phyloP scores from a whole-genome alignment of 225 moss, liverwort and hornwort genomes.

The Ulota crispa region DNA sequence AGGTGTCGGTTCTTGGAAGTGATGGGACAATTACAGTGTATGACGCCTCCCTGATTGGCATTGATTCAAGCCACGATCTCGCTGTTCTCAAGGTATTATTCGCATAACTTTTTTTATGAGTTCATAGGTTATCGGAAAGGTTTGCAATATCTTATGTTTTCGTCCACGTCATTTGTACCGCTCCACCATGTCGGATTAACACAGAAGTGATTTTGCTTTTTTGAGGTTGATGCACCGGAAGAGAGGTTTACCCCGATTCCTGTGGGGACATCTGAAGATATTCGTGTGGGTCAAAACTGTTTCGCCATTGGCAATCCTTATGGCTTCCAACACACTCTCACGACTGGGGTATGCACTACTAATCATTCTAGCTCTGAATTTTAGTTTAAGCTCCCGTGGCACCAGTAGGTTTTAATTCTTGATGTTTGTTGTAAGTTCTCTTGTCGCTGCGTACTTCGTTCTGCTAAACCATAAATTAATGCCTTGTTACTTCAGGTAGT shows the following conservation, averaged over 20 bases:
- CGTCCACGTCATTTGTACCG: neutral
- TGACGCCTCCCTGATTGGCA: conserved; percentile 53
- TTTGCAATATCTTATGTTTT: neutral
- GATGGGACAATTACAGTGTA: conserved; percentile 51
- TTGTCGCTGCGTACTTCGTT: neutral
- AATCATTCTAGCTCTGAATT: neutral
- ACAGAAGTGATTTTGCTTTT: neutral
- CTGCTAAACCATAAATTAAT: neutral
- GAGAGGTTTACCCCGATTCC: conserved; percentile 51
- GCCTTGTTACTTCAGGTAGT: conserved; percentile 41
- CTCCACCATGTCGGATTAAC: conserved; percentile 17
- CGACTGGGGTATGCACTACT: conserved; percentile 56
- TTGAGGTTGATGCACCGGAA: conserved; percentile 51
- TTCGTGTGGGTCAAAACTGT: conserved; percentile 68
- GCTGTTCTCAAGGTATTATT: conserved; percentile 62
- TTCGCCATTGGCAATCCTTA: conserved; percentile 72
- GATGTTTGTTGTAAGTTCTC: neutral
- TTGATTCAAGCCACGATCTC: conserved; percentile 63
- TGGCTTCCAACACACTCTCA: conserved; percentile 66
- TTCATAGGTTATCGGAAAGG: neutral
- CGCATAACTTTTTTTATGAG: neutral
- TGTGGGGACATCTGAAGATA: conserved; percentile 61
- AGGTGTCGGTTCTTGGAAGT: conserved; percentile 62
- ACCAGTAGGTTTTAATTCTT: neutral
- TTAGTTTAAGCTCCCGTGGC: neutral